Evolutionary conservation across 345 rosid genomes (phyloP).

Genomic region (Populus nigra): DNA sequence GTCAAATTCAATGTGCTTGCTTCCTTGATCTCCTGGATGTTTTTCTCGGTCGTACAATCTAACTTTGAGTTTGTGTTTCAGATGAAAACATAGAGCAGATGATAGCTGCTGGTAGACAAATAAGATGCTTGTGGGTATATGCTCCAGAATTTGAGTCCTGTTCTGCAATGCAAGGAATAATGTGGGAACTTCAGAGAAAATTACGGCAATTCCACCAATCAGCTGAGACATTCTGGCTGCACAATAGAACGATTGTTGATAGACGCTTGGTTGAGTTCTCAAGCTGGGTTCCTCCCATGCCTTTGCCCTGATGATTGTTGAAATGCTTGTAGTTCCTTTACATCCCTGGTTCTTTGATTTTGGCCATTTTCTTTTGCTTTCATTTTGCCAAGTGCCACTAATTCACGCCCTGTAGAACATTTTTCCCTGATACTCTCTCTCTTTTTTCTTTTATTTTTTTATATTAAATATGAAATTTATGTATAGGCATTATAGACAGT

Average conservation of each 20-base stretch:
- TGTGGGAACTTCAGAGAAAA: slow-evolving; percentile 96
- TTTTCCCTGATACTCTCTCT: not conserved
- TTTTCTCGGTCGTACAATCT: not conserved
- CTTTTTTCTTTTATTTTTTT: not conserved
- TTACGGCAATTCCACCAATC: slow-evolving; percentile 89
- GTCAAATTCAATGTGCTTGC: not conserved
- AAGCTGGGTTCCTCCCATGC: slow-evolving; percentile 75
- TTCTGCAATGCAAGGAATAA: slow-evolving; percentile 73
- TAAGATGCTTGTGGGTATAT: slow-evolving; percentile 82
- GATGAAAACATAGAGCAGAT: slow-evolving; percentile 62
- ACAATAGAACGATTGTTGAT: slow-evolving; percentile 65
- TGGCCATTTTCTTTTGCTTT: not conserved
- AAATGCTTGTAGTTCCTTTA: not conserved
- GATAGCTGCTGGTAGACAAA: slow-evolving; percentile 63
- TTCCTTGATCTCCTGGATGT: not conserved
- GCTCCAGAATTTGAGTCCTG: slow-evolving; percentile 61
- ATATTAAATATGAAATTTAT: not conserved
- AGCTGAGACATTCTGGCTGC: slow-evolving; percentile 94
- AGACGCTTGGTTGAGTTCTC: slow-evolving; percentile 65
- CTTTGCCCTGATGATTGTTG: slow-evolving; percentile 48
- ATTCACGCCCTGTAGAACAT: not conserved
- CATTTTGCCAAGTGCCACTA: not conserved
- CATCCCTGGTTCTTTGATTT: not conserved
- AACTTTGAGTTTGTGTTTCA: slow-evolving; percentile 22
- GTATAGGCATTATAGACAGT: not conserved